Base-by-base conservation (phyloP, 1,284 basidiomycete species). In the Pseudozyma sp. region DNA sequence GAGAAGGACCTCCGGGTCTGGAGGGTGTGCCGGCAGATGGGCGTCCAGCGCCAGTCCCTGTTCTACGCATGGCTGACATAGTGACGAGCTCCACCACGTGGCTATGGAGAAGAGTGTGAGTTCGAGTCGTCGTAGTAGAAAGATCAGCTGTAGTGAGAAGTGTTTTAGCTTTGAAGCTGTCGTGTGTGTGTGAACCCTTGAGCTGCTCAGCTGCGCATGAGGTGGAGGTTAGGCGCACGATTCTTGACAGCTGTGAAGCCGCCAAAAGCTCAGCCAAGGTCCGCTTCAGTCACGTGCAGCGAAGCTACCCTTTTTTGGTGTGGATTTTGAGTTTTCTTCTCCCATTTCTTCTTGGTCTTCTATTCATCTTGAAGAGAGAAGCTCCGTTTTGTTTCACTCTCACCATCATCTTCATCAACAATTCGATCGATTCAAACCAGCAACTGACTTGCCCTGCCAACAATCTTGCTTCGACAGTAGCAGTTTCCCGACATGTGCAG, bases 1-100 rank as follows among this genome's bases (percentile, higher is more conserved):
- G 71, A 67, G 70, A 72, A 11, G 68, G 61, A 0, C 68, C 68
- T 16, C 68, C 68, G 2, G 68, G 61, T 52, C 68, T 35, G n/a
- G 35, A 52, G 3, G 61, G 21, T 38, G 51, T 59, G 48, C 16
- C 50, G 10, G 52, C 44, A 16, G 63, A 66, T 36, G 63, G 52
- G 18, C 70, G 64, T 18, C 62, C 55, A 8, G 47, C 25, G 36
- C 60, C 60, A 8, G 60, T 55, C 1, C 53, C 61, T 31, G 70
- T 63, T 38, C 70, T 59, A 45, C 64, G 59, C 61, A 66, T 58
- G 9, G 70, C 36, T 40, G 70, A 68, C 70, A 68, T 68, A 1
- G 34, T 56, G 36, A n/a, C n/a, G 19, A 34, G 39, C 35, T 52
- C 19, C 38, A 43, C n/a, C 14, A 13, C 19, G 31, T 16, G 1